Evolutionary conservation across 2,329 filamentous ascomycete genomes (phyloP).

Genomic region (Colletotrichum sp.): DNA sequence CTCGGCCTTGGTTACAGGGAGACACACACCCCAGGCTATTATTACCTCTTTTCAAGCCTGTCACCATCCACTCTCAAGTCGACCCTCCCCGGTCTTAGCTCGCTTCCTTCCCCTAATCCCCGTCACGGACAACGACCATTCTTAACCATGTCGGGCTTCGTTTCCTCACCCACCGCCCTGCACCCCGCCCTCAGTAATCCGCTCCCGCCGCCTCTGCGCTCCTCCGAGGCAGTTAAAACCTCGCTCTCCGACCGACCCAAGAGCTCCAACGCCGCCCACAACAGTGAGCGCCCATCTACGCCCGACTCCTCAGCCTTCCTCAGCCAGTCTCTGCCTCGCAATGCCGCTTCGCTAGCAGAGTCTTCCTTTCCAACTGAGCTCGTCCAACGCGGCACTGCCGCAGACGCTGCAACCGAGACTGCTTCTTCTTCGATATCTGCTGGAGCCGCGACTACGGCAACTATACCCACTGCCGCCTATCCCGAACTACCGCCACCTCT

Average conservation of each 20-base stretch:
- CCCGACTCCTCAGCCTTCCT: conserved; percentile 19
- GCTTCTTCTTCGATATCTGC: conserved; percentile 18
- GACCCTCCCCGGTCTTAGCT: not conserved
- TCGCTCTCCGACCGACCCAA: conserved; percentile 27
- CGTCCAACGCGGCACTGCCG: conserved; percentile 8
- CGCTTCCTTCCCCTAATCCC: not conserved
- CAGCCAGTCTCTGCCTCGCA: conserved; percentile 20
- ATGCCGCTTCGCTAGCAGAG: conserved; percentile 18
- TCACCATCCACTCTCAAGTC: not conserved
- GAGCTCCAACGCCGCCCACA: conserved; percentile 25
- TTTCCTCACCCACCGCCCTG: conserved; percentile 53
- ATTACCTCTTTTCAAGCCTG: not conserved
- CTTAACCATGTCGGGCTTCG: conserved; percentile 32
- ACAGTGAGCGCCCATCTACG: conserved; percentile 9
- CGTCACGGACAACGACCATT: conserved; percentile 13
- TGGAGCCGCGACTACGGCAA: not conserved
- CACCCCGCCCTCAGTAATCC: conserved; percentile 54
- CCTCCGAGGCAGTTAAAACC: conserved; percentile 30
- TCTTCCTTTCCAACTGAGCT: not conserved
- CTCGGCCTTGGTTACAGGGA: not conserved
- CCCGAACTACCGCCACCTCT: conserved; percentile 27
- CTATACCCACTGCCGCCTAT: conserved; percentile 20
- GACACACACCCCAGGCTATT: not conserved
- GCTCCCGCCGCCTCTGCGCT: conserved; percentile 22
- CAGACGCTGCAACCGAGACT: conserved; percentile 16